These are phyloP conservation scores for Irpex rosettiformis DNA, from an alignment of 1,284 basidiomycete species.

Conservation along the genomic window DNA sequence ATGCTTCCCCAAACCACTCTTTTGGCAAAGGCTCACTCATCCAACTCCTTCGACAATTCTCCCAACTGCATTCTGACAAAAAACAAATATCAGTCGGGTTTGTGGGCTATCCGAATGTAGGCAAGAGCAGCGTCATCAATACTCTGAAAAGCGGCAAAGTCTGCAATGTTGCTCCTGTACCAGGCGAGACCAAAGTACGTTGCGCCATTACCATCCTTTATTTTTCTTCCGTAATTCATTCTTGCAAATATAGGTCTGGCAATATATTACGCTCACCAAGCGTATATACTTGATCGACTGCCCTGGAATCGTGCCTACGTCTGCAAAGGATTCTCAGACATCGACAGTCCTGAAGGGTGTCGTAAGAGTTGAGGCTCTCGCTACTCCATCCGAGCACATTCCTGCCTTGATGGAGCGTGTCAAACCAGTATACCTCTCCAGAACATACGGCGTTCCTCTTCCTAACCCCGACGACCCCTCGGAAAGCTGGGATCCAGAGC, in stretches of 20 bases:
- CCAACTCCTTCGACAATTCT: slow-evolving; percentile 95
- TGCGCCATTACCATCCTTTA: background rate
- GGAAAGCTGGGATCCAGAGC: slow-evolving; percentile 68
- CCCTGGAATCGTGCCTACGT: slow-evolving; percentile 96
- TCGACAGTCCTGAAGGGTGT: slow-evolving; percentile 96
- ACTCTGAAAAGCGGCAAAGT: slow-evolving; percentile 98
- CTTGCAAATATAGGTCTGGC: slow-evolving; percentile 76
- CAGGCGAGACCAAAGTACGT: slow-evolving; percentile 93
- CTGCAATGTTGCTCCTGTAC: slow-evolving; percentile 94
- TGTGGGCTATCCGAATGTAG: slow-evolving; percentile 98
- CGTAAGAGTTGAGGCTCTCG: slow-evolving; percentile 93
- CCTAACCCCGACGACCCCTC: slow-evolving; percentile 52
- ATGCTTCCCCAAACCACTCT: slow-evolving; percentile 98
- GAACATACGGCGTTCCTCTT: slow-evolving; percentile 82
- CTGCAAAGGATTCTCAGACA: slow-evolving; percentile 87
- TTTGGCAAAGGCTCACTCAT: slow-evolving; percentile 99
- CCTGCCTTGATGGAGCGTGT: slow-evolving; percentile 86
- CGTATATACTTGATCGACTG: slow-evolving; percentile 99
- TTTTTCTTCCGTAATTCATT: slow-evolving; percentile 13
- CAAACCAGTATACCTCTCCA: slow-evolving; percentile 88
- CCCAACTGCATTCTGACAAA: slow-evolving; percentile 96
- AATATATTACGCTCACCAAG: slow-evolving; percentile 96
- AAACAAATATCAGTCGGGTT: slow-evolving; percentile 99
- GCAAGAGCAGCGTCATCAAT: slow-evolving; percentile 97
- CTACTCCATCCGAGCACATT: slow-evolving; percentile 93